Conservation (phyloP, 805 yeast genomes). For the Dipodascus geniculatus region DNA sequence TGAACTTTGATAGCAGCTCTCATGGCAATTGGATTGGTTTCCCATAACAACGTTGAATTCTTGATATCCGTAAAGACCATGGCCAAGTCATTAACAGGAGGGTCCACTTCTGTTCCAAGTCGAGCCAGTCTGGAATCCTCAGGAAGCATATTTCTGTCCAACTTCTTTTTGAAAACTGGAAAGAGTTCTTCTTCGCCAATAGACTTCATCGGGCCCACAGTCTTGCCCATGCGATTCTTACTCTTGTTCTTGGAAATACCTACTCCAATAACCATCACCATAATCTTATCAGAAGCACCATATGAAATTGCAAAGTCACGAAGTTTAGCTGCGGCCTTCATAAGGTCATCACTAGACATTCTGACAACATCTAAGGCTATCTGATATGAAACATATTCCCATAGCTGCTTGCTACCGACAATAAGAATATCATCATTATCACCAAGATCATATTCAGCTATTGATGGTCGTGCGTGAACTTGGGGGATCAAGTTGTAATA, state of each 20-base stretch:
- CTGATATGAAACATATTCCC: conserved; percentile 77
- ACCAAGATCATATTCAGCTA: conserved; percentile 46
- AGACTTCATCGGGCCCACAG: conserved; percentile 7
- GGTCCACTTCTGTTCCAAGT: conserved; percentile 72
- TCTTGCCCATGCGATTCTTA: conserved; percentile 5
- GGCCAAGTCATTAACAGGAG: conserved; percentile 90
- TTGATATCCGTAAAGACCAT: conserved; percentile 96
- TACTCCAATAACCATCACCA: conserved; percentile 69
- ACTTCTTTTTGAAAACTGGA: conserved; percentile 29
- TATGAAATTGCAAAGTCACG: conserved; percentile 91
- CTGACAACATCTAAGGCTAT: conserved; percentile 85
- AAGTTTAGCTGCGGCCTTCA: conserved; percentile 83
- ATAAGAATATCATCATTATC: conserved; percentile 76
- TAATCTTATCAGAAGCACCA: conserved; percentile 69
- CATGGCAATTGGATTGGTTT: conserved; percentile 85
- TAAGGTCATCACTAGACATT: conserved; percentile 63
- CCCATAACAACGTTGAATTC: conserved; percentile 91
- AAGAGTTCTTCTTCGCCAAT: conserved; percentile 22
- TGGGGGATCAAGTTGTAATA: conserved; percentile 78
- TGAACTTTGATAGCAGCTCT: conserved; percentile 92
- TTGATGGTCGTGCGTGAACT: conserved; percentile 78
- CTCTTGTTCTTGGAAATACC: conserved; percentile 16
- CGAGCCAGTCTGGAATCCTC: conserved; percentile 75
- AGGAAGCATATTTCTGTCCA: conserved; percentile 39
- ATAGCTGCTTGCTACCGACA: conserved; percentile 69